Evolutionary conservation across 208 protist species (phyloP), one percentile per base, ranked within the genome.

Genomic region (Wallacemonas sp.): DNA sequence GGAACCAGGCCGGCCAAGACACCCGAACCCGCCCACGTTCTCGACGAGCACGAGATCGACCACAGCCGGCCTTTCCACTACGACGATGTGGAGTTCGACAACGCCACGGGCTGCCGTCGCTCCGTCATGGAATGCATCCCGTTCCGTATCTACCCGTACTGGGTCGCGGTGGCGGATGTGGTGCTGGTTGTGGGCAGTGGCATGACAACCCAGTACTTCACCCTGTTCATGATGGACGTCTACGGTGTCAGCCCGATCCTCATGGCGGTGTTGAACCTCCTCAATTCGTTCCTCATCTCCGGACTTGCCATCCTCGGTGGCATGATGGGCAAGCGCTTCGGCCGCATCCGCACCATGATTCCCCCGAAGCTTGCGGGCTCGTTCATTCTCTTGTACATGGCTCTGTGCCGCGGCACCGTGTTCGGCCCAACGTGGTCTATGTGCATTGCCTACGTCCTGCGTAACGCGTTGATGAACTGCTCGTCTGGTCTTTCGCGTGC

Each of bases 151-250:
- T 91, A 88, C 52, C 85, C 85, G 0, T 32, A 80, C 21, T 44
- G 73, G 17, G 44, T 92, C 21, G 80, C 78, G 0, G 16, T 79
- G 17, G 66, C 65, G 34, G 85, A 88, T 65, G 21, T 87, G 11
- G 30, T 92, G 0, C 46, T 82, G 24, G 61, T 77, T 2, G 27
- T 88, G 34, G 81, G 85, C 41, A 88, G 80, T 47, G 85, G 85
- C 69, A 88, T 92, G 82, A 92, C 80, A 24, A 88, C 75, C 46
- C 76, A 82, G 71, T 92, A 92, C 72, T 87, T 92, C 39, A 65
- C 76, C 0, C 73, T 92, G 2, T 92, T 92, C 63, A 85, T 92
- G 82, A 92, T 92, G 76, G 38, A 72, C 16, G 26, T 71, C n/a
- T 92, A 88, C 63, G 32, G 61, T 52, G 70, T 83, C 1, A 61